These are phyloP conservation scores for Teratosphaeria pseudoeucalypti DNA, from an alignment of 2,329 filamentous ascomycete species.

Conservation along the genomic window DNA sequence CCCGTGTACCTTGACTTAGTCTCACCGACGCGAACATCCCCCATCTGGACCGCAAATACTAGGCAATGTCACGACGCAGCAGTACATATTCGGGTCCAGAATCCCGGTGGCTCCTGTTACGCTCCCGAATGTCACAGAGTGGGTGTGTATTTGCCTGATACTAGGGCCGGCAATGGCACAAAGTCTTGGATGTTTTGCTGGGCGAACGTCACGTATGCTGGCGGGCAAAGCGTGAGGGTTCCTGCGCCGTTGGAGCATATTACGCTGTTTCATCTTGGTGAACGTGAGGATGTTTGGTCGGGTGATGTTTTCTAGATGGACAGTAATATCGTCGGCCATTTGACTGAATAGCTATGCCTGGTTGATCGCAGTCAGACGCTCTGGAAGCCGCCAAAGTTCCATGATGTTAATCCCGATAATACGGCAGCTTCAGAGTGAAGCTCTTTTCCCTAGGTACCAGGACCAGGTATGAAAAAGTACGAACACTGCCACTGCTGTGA, in stretches of 20 bases:
- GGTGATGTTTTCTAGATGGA: conserved; percentile 15
- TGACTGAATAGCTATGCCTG: neutral
- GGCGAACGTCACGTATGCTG: conserved; percentile 30
- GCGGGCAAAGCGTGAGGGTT: conserved; percentile 24
- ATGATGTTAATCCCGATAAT: too few species aligned
- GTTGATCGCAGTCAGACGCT: neutral
- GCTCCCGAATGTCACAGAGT: conserved; percentile 26
- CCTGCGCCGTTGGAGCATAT: conserved; percentile 22
- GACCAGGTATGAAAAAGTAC: too few species aligned
- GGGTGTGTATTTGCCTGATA: conserved; percentile 28
- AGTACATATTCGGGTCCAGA: conserved; percentile 31
- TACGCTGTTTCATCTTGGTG: conserved; percentile 20
- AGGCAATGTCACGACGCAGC: conserved; percentile 27
- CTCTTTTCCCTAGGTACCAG: too few species aligned
- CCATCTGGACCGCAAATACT: conserved; percentile 17
- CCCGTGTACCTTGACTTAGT: conserved; percentile 32
- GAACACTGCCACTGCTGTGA: too few species aligned
- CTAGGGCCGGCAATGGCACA: conserved; percentile 11
- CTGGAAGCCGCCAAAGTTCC: too few species aligned
- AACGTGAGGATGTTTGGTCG: conserved; percentile 14
- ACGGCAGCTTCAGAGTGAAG: too few species aligned
- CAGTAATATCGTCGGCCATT: neutral
- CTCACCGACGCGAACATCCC: conserved; percentile 19
- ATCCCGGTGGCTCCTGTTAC: conserved; percentile 30
- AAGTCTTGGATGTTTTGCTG: conserved; percentile 33